Evolutionary conservation across 192 early-diverging fungal genomes (phyloP).

Genomic region (Podila horticola): DNA sequence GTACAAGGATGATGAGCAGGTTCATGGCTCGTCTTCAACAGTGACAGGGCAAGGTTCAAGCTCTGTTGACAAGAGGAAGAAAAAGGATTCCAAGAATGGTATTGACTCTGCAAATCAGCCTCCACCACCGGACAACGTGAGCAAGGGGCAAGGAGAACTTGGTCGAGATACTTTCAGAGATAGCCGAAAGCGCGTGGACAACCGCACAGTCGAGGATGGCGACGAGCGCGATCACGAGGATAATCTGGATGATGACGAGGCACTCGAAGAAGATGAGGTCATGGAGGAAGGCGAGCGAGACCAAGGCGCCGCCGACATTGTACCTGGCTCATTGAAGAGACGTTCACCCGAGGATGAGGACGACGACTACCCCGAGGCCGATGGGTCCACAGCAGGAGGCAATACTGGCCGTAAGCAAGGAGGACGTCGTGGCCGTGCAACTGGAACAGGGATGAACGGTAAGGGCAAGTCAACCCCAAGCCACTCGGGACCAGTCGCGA

Average conservation of each 20-base stretch:
- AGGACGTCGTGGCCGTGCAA: too few species aligned
- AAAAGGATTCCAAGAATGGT: neutral
- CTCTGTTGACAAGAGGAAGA: slow-evolving; percentile 3
- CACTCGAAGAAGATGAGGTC: slow-evolving; percentile 27
- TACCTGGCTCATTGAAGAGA: slow-evolving; percentile 1
- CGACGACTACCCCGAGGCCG: slow-evolving; percentile 14
- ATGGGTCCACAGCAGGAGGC: neutral
- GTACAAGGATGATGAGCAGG: slow-evolving; percentile 31
- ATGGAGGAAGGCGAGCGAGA: slow-evolving; percentile 19
- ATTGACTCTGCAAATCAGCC: neutral
- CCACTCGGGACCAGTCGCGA: neutral
- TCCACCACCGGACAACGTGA: neutral
- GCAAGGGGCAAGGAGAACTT: neutral
- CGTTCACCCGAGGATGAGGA: slow-evolving; percentile 39
- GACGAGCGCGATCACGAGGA: slow-evolving; percentile 1
- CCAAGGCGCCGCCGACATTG: neutral
- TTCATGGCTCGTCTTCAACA: slow-evolving; percentile 20
- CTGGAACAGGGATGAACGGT: neutral
- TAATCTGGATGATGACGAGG: slow-evolving; percentile 1
- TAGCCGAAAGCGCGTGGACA: neutral
- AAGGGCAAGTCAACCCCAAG: neutral
- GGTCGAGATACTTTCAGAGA: neutral
- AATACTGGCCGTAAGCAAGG: too few species aligned
- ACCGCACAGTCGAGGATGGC: neutral
- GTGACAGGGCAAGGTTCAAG: neutral